These are phyloP conservation scores for Blastobotrys chiropterorum DNA, from an alignment of 805 yeast genomes.

Conservation along the genomic window DNA sequence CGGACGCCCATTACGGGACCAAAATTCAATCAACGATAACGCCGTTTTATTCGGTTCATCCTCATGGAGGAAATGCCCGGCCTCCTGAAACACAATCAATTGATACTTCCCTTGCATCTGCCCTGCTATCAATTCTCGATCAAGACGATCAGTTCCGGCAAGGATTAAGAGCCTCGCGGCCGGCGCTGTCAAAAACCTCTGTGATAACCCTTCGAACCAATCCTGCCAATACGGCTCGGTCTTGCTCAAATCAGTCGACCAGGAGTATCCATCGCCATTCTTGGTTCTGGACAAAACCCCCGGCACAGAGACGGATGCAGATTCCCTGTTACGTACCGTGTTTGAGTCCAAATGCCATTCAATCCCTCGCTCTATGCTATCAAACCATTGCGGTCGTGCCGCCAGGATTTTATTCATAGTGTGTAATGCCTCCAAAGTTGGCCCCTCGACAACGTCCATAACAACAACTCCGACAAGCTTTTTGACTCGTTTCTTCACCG, in stretches of 20 bases:
- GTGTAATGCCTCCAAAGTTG: constrained; percentile 64
- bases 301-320: constrained; percentile 79
- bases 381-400: constrained; percentile 59
- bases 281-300: constrained; percentile 39
- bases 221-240: constrained; percentile 67
- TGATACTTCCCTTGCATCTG: constrained; percentile 98
- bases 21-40: constrained; percentile 36
- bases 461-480: constrained; percentile 61
- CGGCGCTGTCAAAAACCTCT: constrained; percentile 41
- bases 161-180: constrained; percentile 67
- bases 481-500: constrained; percentile 18
- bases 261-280: constrained; percentile 31
- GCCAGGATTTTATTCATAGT: constrained; percentile 63
- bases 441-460: constrained; percentile 91
- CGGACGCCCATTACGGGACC: constrained; percentile 30
- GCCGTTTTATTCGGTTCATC: constrained; percentile 73
- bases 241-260: constrained; percentile 59
- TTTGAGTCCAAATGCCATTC: constrained; percentile 70
- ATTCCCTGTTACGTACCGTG: constrained; percentile 46
- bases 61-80: constrained; percentile 96
- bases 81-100: constrained; percentile 67
- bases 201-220: constrained; percentile 76
- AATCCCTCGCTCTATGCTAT: constrained; percentile 51
- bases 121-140: constrained; percentile 80
- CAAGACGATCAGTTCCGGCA: constrained; percentile 87